Base-by-base conservation (phyloP, 73 alveolate species). In the Uronychia setigera region DNA sequence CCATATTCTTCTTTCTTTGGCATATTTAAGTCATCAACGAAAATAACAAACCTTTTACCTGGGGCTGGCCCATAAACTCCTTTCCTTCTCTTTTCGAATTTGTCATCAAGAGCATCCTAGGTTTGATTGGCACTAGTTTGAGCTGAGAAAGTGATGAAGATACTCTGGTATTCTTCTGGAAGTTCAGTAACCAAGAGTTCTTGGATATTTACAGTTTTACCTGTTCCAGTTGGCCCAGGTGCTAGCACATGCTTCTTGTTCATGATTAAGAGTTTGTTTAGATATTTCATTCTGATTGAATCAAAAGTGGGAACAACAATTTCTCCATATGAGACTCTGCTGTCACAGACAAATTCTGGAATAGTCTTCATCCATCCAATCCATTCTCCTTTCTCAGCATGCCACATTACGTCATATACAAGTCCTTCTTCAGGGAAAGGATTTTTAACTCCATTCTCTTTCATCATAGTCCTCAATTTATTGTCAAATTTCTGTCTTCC, bases 1-100 rank as follows among this genome's bases (percentile, higher is more conserved):
- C 99, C 99, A 79, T 95, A 98, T 60, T 94, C 97, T 90, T 97
- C 99, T 87, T 98, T 96, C 80, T 91, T 92, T 9, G 99, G 99
- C 99, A 98, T 96, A 88, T 96, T 97, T 74, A 98, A 92, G 91
- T 98, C 99, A 94, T 98, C 99, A 80, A 98, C 94, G 85, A 95
- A 98, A 31, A 98, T 96, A 59, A 98, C 98, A 87, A 94, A 96
- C 29, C 96, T 94, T 79, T 95, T 93, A 78, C 98, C 99, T 0
- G 97, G 96, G 1, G 98, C 96, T 80, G 98, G 98, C 58, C 99
- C 97, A 77, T 96, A 97, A 31, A 98, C 97, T 0, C 99, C 99
- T 87, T 98, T 97, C 88, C 99, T 97, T 97, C 99, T 94, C 90
- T 95, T 95, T 1, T 94, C 87, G 57, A 95, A 91, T 31, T 93